A percentile compares a stretch with the other conserved stretches of the same genome.
phyloP scores from a whole-genome alignment of 257 asterid genomes.

The Voacanga thouarsii region DNA sequence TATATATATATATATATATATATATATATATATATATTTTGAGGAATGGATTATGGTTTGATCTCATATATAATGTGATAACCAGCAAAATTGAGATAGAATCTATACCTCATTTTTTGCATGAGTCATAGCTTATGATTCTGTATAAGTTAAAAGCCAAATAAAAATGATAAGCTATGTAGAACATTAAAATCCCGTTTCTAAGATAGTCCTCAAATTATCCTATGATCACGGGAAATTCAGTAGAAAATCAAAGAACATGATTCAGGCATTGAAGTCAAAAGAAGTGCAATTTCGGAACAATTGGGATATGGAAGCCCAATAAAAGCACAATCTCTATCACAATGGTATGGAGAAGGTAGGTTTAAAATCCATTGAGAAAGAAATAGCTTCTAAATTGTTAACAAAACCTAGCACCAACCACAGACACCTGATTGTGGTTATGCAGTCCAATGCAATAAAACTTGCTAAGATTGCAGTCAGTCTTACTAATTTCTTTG shows the following conservation, averaged over 20 bases:
- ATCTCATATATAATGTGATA: background rate
- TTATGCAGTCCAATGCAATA: background rate
- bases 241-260: background rate
- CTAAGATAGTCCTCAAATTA: background rate
- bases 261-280: background rate
- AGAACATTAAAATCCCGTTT: conserved; percentile 1
- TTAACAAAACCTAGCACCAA: background rate
- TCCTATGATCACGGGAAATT: background rate
- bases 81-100: background rate
- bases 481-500: background rate
- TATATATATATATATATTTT: too few relatives aligned
- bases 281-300: background rate
- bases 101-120: background rate
- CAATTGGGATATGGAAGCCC: conserved; percentile 1
- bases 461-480: background rate
- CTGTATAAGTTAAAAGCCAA: background rate
- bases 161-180: background rate
- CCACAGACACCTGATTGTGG: background rate
- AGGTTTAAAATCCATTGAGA: background rate
- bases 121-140: background rate
- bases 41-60: background rate
- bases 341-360: background rate
- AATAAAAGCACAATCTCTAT: background rate
- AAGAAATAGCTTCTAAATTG: background rate
- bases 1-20: too few relatives aligned